Evolutionary conservation across 768 basidiomycete genomes (phyloP).

Genomic region (Saitozyma sp.): DNA sequence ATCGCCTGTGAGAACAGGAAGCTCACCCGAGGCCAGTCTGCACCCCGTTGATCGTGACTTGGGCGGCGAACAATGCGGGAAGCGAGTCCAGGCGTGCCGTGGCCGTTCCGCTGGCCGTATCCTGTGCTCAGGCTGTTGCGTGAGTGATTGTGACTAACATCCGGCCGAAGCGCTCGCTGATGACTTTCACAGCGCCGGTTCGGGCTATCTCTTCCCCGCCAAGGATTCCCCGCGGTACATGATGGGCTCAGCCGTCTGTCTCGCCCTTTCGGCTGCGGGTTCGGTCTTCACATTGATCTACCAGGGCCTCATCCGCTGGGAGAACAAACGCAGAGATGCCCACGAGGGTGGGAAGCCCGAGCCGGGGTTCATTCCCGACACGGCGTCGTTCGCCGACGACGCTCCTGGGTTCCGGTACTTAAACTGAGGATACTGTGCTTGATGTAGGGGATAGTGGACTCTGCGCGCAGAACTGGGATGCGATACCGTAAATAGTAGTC

Average conservation of each 20-base stretch:
- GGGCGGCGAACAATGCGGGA: conserved; percentile 21
- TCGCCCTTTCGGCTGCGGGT: conserved; percentile 15
- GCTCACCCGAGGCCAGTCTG: conserved; percentile 4
- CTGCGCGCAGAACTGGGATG: no score
- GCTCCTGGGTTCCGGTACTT: conserved; percentile 25
- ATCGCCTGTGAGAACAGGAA: no score
- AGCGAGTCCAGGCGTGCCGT: conserved; percentile 21
- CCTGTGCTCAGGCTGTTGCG: conserved; percentile 22
- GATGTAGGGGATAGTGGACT: no score
- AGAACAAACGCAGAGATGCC: conserved; percentile 18
- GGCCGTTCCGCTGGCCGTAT: conserved; percentile 18
- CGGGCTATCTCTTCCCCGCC: conserved; percentile 25
- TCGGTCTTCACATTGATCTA: conserved; percentile 15
- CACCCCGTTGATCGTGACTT: conserved; percentile 22
- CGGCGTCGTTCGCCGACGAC: conserved; percentile 19
- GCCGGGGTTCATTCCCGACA: conserved; percentile 13
- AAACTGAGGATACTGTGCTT: background rate
- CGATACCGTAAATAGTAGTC: no score
- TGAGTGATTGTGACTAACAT: conserved; percentile 8
- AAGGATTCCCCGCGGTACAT: conserved; percentile 21
- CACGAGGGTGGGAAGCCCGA: conserved; percentile 15
- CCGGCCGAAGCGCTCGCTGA: no score
- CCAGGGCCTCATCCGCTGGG: conserved; percentile 15
- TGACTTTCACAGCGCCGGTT: conserved; percentile 7
- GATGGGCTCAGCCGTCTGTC: conserved; percentile 20